A percentile compares a stretch with the other conserved stretches of the same genome.
These are phyloP conservation scores for Exophiala sideris DNA, from an alignment of 2,329 filamentous ascomycete genomes.

Conservation along the genomic window DNA sequence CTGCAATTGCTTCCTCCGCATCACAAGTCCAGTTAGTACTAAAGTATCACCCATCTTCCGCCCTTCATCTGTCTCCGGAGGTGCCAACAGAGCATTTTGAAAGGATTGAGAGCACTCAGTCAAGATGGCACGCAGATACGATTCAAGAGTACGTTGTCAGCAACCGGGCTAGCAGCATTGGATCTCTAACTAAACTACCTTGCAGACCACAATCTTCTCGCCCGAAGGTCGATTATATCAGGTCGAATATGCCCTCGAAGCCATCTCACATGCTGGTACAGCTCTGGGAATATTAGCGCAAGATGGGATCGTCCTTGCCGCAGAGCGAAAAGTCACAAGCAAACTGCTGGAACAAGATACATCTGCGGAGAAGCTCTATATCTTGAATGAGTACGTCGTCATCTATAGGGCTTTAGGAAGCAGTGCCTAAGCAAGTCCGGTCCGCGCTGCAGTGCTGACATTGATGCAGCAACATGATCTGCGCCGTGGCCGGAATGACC, in stretches of 20 bases:
- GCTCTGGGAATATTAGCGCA: slow-evolving; percentile 94
- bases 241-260: slow-evolving; percentile 98
- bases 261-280: slow-evolving; percentile 96
- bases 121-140: slow-evolving; percentile 92
- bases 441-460: neutral
- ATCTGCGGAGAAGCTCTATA: slow-evolving; percentile 99
- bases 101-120: neutral
- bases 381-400: slow-evolving; percentile 81
- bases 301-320: slow-evolving; percentile 96
- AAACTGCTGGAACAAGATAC: slow-evolving; percentile 99
- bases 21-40: neutral
- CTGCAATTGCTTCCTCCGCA: neutral
- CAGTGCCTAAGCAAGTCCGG: neutral
- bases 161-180: slow-evolving; percentile 4
- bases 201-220: slow-evolving; percentile 97
- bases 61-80: neutral
- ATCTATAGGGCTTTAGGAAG: neutral
- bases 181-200: slow-evolving; percentile 30
- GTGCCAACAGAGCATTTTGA: too few species aligned
- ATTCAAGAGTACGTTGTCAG: slow-evolving; percentile 73
- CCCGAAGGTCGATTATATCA: slow-evolving; percentile 97
- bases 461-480: slow-evolving; percentile 90
- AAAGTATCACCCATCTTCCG: neutral
- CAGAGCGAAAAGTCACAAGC: slow-evolving; percentile 98
- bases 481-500: slow-evolving; percentile 97